Conservation (phyloP, 495 filamentous ascomycete genomes). For the Astrothelium macrocarpum region DNA sequence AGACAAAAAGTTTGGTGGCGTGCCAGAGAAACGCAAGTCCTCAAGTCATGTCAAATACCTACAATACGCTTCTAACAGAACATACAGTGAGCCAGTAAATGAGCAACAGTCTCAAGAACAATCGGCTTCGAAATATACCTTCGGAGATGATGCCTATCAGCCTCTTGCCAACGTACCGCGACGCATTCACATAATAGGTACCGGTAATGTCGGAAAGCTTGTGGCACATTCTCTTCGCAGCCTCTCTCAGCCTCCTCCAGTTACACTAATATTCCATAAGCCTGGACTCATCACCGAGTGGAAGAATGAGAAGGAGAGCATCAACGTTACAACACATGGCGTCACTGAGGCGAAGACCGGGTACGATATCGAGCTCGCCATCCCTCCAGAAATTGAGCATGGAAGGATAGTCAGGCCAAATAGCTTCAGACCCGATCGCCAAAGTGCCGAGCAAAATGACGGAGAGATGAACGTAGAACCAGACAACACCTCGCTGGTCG, state of each 20-base stretch:
- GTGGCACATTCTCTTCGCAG: constrained; percentile 50
- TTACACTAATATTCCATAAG: constrained; percentile 48
- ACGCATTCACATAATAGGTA: constrained; percentile 50
- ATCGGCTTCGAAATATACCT: neutral
- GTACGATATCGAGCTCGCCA: constrained; percentile 44
- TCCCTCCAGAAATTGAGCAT: constrained; percentile 12
- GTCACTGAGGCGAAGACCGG: constrained; percentile 31
- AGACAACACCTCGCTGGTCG: neutral
- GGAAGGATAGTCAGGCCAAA: constrained; percentile 1
- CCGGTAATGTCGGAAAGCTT: constrained; percentile 50
- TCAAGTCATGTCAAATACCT: neutral
- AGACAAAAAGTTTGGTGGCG: constrained; percentile 10
- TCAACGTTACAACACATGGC: constrained; percentile 32
- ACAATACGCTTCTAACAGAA: neutral
- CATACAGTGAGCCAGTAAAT: neutral
- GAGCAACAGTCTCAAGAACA: neutral
- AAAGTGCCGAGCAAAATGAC: neutral
- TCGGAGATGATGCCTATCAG: neutral
- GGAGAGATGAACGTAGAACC: neutral
- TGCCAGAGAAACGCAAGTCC: neutral
- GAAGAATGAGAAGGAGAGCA: constrained; percentile 24
- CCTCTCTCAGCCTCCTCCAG: constrained; percentile 47
- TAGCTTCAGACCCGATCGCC: neutral
- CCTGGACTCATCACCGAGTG: constrained; percentile 31
- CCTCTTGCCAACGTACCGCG: constrained; percentile 9